Evolutionary conservation across 495 filamentous ascomycete species (phyloP), one percentile per base, ranked within the genome.

Genomic region (Aspergillus conjunctus): DNA sequence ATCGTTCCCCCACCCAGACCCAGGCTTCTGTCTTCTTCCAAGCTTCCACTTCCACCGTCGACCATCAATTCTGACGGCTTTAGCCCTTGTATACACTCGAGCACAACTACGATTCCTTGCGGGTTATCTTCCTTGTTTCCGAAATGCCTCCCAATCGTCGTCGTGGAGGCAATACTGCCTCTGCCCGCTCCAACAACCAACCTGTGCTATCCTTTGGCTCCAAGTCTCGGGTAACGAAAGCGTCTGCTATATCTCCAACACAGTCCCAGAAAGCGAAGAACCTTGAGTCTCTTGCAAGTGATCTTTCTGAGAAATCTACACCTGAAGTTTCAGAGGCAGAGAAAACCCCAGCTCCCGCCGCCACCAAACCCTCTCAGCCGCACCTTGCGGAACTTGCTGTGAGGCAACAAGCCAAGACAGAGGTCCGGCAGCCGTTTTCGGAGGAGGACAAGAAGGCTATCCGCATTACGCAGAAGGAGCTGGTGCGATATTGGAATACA

Each of bases 121-220:
- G 2, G 26, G 26, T 5, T 26, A n/a, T 41, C 32, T 41, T 51
- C 32, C 50, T 39, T 18, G 51, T 39, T 33, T 5, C 6, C 49
- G 78, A 62, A 63, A 93, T 93, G 90, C 87, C 90, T 51, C 78
- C 86, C 32, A 86, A 87, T 59, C 86, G 88, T 70, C 84, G 86
- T 68, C 72, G 74, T 58, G 79, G 82, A 65, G 68, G 72, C 59
- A 72, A 77, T 50, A 71, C 75, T 46, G 66, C 78, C 52, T 65
- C 75, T 31, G 44, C 54, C 56, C 63, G 70, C 30, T 54, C 71
- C 33, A 69, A 74, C 52, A 69, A 74, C 52, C 92, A 97, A 70
- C 78, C 87, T 3, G 92, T 86, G 15, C 83, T 96, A 61, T 86
- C 87, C 59, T 96, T 96, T 76, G 78, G 83, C 73, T 77, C 85